Base-by-base conservation (phyloP, 2,329 filamentous ascomycete species). In the Sporothrix variecibatus region DNA sequence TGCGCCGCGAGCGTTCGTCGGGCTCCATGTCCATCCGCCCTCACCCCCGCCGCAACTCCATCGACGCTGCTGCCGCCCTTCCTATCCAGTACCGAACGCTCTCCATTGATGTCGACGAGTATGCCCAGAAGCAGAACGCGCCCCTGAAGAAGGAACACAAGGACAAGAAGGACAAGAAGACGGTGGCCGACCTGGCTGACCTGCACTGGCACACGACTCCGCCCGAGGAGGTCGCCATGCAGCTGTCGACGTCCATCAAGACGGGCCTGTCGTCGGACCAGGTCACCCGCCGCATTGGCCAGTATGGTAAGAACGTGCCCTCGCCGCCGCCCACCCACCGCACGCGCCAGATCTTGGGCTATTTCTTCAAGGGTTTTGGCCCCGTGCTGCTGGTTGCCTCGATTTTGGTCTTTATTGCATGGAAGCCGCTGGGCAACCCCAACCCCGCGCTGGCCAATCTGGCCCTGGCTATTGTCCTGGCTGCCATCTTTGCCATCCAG, bases 301-400 rank as follows among this genome's bases (percentile, higher is more conserved):
- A 92, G 78, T 88, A 92, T 81, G 92, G 92, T 49, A 87, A 83
- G 75, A 95, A 95, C 79, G 86, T 87, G 8, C 90, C 90, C 4
- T 90, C 91, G 3, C 87, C 89, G 2, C 89, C 92, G 1, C 89
- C 90, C 17, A 91, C 90, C 4, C 87, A 87, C 75, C 86, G 87
- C 76, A 80, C 90, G 62, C 84, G 84, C 60, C 89, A 88, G 75
- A 86, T 90, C 5, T 82, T 91, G 46, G 88, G 88, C 23, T 95
- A 95, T 81, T 90, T 94, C 78, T 94, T 94, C 83, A 91, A 91
- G 76, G 93, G 93, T 1, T 95, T 95, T 77, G 92, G 93, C 2
- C 86, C 89, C 1, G 89, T 95, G 70, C 85, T 95, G 3, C 86
- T 94, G 7, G 79, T 90, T 2, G 92, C 91, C 23, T 85, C 88